phyloP scores from a whole-genome alignment of 2,329 filamentous ascomycete species.

The Cryphonectria carpinicola region DNA sequence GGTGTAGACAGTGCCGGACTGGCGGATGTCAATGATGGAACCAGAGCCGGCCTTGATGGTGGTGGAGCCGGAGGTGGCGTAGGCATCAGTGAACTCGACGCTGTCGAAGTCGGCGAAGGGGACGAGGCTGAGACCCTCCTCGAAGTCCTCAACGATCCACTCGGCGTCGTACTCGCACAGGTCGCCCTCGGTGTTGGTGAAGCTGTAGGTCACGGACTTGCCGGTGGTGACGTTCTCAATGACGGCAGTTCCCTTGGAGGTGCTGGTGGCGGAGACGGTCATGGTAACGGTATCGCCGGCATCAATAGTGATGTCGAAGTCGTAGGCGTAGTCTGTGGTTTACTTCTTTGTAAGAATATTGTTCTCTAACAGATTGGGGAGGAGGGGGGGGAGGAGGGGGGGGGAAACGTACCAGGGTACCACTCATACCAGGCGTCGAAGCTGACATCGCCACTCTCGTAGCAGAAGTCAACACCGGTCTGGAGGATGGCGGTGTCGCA shows the following conservation, averaged over 20 bases:
- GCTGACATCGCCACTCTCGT: slow-evolving; percentile 44
- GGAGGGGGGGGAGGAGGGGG: slow-evolving; percentile 29
- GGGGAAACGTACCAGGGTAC: slow-evolving; percentile 53
- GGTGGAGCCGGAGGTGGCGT: slow-evolving; percentile 38
- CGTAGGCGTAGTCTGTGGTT: slow-evolving; percentile 45
- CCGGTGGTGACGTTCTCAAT: slow-evolving; percentile 55
- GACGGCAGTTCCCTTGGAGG: slow-evolving; percentile 45
- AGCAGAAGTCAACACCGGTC: slow-evolving; percentile 60
- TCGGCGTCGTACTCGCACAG: slow-evolving; percentile 60
- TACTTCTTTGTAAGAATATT: background rate
- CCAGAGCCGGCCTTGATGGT: slow-evolving; percentile 44
- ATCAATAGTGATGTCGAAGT: slow-evolving; percentile 30
- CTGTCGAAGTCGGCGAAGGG: slow-evolving; percentile 51
- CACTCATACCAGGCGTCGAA: slow-evolving; percentile 65
- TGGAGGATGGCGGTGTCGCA: slow-evolving; percentile 59
- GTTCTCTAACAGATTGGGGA: slow-evolving; percentile 32
- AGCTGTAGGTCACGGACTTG: slow-evolving; percentile 53
- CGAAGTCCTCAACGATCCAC: slow-evolving; percentile 64
- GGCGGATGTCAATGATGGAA: slow-evolving; percentile 70
- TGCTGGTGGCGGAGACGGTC: slow-evolving; percentile 43
- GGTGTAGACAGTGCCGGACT: slow-evolving; percentile 65
- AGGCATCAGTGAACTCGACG: slow-evolving; percentile 47
- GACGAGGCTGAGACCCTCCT: slow-evolving; percentile 43
- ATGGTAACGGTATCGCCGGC: slow-evolving; percentile 33
- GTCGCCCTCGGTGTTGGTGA: slow-evolving; percentile 61